Percentiles rank a stretch among this genome's conserved stretches.
Conservation (phyloP, 352 stramenopile genomes). For the Globisporangium perplexum region DNA sequence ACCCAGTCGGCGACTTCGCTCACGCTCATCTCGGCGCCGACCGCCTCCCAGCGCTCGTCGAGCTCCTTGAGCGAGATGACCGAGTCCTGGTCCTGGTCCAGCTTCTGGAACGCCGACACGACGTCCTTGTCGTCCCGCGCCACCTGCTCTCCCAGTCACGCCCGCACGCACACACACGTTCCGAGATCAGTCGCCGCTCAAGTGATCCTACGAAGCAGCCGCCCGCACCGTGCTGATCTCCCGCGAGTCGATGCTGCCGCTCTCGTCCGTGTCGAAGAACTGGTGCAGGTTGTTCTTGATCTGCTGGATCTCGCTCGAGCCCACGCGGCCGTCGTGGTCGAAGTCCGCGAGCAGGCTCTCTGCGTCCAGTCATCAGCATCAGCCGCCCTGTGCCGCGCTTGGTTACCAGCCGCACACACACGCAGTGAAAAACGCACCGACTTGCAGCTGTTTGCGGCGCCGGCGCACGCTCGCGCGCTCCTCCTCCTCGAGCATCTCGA, state of each 20-base stretch:
- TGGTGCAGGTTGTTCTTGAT: conserved; percentile 83
- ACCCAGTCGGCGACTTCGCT: conserved; percentile 81
- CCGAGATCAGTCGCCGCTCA: too few relatives aligned
- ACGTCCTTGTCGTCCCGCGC: conserved; percentile 60
- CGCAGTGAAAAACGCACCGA: conserved; percentile 2
- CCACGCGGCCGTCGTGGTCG: conserved; percentile 72
- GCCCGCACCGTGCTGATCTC: conserved; percentile 62
- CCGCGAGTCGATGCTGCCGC: conserved; percentile 61
- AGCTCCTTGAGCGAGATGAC: conserved; percentile 80
- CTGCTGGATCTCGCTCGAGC: conserved; percentile 62
- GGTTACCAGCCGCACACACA: too few relatives aligned
- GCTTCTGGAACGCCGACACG: conserved; percentile 58
- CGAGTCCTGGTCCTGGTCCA: conserved; percentile 74
- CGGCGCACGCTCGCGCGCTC: conserved; percentile 5
- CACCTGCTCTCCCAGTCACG: conserved; percentile 17
- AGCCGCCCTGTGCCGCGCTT: neutral
- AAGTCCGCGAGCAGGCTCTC: conserved; percentile 77
- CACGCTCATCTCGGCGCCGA: conserved; percentile 85
- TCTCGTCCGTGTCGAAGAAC: conserved; percentile 73
- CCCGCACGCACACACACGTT: too few relatives aligned
- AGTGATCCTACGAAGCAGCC: neutral
- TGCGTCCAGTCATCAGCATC: conserved; percentile 6
- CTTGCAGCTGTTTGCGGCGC: conserved; percentile 11
- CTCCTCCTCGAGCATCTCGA: conserved; percentile 18
- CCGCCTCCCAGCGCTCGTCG: conserved; percentile 70